A percentile compares a stretch with the other conserved stretches of the same genome.
Conservation (phyloP, 2,329 filamentous ascomycete species). For the Nemania bipapillata region DNA sequence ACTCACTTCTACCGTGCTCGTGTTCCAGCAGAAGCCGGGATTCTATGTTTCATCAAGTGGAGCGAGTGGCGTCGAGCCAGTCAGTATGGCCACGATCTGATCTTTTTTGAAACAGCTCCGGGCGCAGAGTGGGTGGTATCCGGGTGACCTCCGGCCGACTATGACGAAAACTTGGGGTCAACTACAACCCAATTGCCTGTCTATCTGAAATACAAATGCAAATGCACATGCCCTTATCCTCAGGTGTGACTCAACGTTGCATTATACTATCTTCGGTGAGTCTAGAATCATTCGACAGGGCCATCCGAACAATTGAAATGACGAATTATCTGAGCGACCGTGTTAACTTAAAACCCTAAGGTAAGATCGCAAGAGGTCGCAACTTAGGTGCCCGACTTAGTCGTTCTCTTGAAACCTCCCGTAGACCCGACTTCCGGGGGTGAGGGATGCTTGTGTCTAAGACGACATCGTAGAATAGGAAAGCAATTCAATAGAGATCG, state of each 20-base stretch:
- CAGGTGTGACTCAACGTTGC: neutral
- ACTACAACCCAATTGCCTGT: neutral
- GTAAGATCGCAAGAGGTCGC: neutral
- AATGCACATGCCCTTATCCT: neutral
- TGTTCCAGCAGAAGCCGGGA: neutral
- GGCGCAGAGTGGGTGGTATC: neutral
- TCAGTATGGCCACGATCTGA: conserved; percentile 1
- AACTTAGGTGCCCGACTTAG: neutral
- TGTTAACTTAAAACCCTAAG: neutral
- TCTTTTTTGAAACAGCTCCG: conserved; percentile 6
- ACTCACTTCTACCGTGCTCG: neutral
- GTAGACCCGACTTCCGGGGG: too few species aligned
- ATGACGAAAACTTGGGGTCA: neutral
- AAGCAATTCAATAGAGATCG: too few species aligned
- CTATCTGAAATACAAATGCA: neutral
- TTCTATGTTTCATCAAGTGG: conserved; percentile 12
- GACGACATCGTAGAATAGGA: too few species aligned
- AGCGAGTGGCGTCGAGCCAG: conserved; percentile 1
- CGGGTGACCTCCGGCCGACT: neutral
- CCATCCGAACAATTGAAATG: neutral
- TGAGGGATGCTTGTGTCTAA: too few species aligned
- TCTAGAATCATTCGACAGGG: conserved; percentile 3
- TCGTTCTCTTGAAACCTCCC: neutral
- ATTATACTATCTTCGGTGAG: neutral
- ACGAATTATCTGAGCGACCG: neutral